Base-by-base conservation (phyloP, 768 basidiomycete genomes). In the Tulasnella sp. region DNA sequence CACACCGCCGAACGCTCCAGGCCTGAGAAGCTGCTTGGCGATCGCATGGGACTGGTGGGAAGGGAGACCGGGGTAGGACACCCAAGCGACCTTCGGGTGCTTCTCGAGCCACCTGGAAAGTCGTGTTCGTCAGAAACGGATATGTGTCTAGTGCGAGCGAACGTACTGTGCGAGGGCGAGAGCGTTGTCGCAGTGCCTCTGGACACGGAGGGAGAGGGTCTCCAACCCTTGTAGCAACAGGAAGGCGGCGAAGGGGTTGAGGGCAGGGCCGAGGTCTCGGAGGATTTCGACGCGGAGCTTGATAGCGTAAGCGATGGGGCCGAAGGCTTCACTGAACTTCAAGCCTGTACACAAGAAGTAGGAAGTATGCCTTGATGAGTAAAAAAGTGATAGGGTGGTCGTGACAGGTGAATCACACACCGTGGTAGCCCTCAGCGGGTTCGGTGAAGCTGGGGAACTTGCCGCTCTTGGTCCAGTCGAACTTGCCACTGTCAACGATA, bases 221-320 rank as follows among this genome's bases (percentile, higher is more conserved):
- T 92, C 91, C 35, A 92, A 82, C 47, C 91, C 90, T 76, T 90
- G 89, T n/a, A 92, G 80, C 11, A 92, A 83, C 59, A 90, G 83
- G 81, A 91, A 91, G 1, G 88, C 89, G 5, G 80, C 87, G 77
- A 92, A 90, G 35, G 91, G 89, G 79, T 89, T 90, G 75, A 90
- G 74, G 17, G 81, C 77, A 11, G 89, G 83, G 16, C 90, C 90
- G 36, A 91, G 75, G 75, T 91, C 90, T 12, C 90, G 87, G 59
- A 90, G 82, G 36, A 86, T 81, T 59, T 74, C 68, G 14, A 69
- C 35, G 32, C 44, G 37, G 36, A 90, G 80, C 79, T 89, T 89
- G 71, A 88, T 78, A 0, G 88, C 85, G 76, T 86, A 92, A 0
- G 91, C 87, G 4, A 86, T 73, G 0, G 84, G 71, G 9, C 89